Percentiles rank a stretch among this genome's conserved stretches.
Conservation (phyloP, 1,139 yeast genomes). For the Yamadazyma blattariae region DNA sequence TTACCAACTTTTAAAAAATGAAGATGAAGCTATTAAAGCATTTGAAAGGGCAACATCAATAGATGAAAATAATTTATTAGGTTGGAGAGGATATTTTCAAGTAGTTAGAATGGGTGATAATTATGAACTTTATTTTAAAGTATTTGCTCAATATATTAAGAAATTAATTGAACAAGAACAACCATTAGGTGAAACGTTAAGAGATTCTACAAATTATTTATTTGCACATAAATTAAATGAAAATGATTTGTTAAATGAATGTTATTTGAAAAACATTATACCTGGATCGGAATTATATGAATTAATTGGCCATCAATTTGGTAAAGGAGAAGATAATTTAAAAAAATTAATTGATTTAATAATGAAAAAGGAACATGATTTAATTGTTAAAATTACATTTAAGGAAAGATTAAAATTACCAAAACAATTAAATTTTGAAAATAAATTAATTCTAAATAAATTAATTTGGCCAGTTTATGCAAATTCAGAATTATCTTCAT, state of each 20-base stretch:
- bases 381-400: slow-evolving; percentile 24
- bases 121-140: slow-evolving; percentile 45
- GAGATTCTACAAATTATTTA: slow-evolving; percentile 46
- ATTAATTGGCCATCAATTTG: slow-evolving; percentile 48
- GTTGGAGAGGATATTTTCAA: slow-evolving; percentile 79
- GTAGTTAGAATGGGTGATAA: slow-evolving; percentile 36
- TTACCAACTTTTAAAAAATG: slow-evolving; percentile 39
- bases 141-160: slow-evolving; percentile 26
- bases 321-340: slow-evolving; percentile 47
- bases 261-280: slow-evolving; percentile 49
- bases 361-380: slow-evolving; percentile 37
- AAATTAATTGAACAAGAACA: slow-evolving; percentile 25
- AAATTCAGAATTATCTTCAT: slow-evolving; percentile 47
- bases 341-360: slow-evolving; percentile 47
- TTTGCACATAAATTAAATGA: slow-evolving; percentile 29
- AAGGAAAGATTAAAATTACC: slow-evolving; percentile 43
- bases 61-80: slow-evolving; percentile 55
- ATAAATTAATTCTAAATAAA: slow-evolving; percentile 32
- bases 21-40: slow-evolving; percentile 43
- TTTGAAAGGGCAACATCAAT: slow-evolving; percentile 56
- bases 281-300: slow-evolving; percentile 67
- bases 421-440: slow-evolving; percentile 28
- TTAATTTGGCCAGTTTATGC: slow-evolving; percentile 50
- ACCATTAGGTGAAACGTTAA: slow-evolving; percentile 44
- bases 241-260: slow-evolving; percentile 34